Conservation (phyloP, 805 yeast genomes). For the Saccharomycopsis vini region DNA sequence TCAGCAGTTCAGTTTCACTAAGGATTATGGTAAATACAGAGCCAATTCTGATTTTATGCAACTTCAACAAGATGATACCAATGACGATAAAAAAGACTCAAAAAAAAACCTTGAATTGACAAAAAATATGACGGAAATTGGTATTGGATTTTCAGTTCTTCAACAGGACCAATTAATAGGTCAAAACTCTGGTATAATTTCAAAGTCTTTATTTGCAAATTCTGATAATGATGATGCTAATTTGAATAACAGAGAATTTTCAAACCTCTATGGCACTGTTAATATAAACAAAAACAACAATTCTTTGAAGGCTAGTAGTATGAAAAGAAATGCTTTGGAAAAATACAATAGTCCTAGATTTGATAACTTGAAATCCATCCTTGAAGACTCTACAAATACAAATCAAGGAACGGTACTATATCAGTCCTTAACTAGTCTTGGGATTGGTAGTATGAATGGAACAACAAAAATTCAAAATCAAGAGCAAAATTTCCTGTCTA, state of each 20-base stretch:
- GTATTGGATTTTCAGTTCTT: no score
- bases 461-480: slow-evolving; percentile 8
- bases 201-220: no score
- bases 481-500: background rate
- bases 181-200: no score
- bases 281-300: background rate
- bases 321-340: background rate
- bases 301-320: background rate
- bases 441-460: background rate
- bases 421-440: background rate
- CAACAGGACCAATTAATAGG: no score
- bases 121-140: no score
- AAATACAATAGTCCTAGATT: slow-evolving; percentile 12
- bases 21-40: slow-evolving; percentile 9
- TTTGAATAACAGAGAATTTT: no score
- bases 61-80: background rate
- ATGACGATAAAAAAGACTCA: no score
- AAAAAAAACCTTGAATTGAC: no score
- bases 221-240: no score
- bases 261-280: background rate
- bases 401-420: slow-evolving; percentile 8
- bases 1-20: slow-evolving; percentile 15
- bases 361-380: slow-evolving; percentile 16
- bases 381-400: slow-evolving; percentile 4
- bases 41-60: slow-evolving; percentile 15